These are phyloP conservation scores for Schizopora paradoxa DNA, from an alignment of 1,284 basidiomycete species.

Conservation along the genomic window DNA sequence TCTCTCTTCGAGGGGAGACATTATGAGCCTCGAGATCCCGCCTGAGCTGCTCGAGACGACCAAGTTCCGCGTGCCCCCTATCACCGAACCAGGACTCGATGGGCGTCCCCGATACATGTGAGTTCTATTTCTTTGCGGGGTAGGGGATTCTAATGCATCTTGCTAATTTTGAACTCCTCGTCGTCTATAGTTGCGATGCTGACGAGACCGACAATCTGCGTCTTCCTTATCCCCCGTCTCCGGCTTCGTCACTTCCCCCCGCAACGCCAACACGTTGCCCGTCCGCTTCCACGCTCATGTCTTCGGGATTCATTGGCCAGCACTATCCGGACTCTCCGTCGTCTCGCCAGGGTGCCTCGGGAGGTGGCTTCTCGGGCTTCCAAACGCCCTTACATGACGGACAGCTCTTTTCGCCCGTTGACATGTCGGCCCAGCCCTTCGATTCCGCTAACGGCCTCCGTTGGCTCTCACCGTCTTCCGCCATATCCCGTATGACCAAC, in stretches of 20 bases:
- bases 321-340: background rate
- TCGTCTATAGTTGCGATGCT: constrained; percentile 13
- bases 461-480: background rate
- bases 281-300: background rate
- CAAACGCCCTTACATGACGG: too few relatives aligned
- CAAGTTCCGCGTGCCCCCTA: constrained; percentile 69
- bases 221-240: constrained; percentile 9
- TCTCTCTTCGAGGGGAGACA: constrained; percentile 57
- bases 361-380: too few relatives aligned
- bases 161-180: background rate
- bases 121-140: too few relatives aligned
- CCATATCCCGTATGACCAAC: too few relatives aligned
- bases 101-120: constrained; percentile 54
- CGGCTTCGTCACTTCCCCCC: constrained; percentile 1
- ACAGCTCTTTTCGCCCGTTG: too few relatives aligned
- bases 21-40: constrained; percentile 60
- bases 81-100: constrained; percentile 59
- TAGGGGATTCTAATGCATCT: background rate
- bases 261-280: background rate
- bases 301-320: too few relatives aligned
- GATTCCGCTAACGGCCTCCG: background rate
- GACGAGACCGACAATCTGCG: constrained; percentile 12
- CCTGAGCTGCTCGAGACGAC: constrained; percentile 64
- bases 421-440: too few relatives aligned
- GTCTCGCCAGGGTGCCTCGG: too few relatives aligned